Base-by-base conservation (phyloP, 2,329 filamentous ascomycete species). In the Aspergillus quadrilineatus region DNA sequence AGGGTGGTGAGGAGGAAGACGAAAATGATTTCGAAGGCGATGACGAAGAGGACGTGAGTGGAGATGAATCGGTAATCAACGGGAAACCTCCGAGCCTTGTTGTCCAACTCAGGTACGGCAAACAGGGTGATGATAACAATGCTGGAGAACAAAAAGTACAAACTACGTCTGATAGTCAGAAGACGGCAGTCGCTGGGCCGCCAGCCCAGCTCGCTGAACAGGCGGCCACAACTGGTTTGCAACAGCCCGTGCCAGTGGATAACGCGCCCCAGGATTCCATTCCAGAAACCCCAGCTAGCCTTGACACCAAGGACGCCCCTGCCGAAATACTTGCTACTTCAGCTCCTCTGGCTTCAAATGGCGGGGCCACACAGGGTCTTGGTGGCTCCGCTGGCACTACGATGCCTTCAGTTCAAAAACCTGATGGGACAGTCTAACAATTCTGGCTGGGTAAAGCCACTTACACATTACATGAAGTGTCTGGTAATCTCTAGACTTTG, bases 1-100 rank as follows among this genome's bases (percentile, higher is more conserved):
- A 91, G 44, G 87, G 88, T 50, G 89, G 87, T 9, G 89, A 89
- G 54, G 89, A 92, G 56, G 88, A 89, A 56, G 86, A 88, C 37
- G 83, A 90, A 54, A 84, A 82, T 28, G 85, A 86, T 28, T 87
- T 87, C 5, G 86, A 89, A 51, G 76, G 75, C 26, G 77, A 79
- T 32, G 73, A 75, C 45, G 77, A 78, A 57, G 75, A 75, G 4
- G 70, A 74, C 47, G 67, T 69, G 44, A 77, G 73, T 51, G 75
- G 73, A 15, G 72, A 73, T 56, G 76, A 73, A 32, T 71, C 72
- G n/a, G 82, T 85, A 39, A 69, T 69, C 22, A 71, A 74, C 36
- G 73, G 72, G 4, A 83, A 84, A 53, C 80, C 85, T 68, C 74
- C 73, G 22, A 90, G 85, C 63, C 80, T 93, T 41, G 82, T 96